Evolutionary conservation across 306 rosid genomes (phyloP).

Genomic region (Cicer chorassanicum): DNA sequence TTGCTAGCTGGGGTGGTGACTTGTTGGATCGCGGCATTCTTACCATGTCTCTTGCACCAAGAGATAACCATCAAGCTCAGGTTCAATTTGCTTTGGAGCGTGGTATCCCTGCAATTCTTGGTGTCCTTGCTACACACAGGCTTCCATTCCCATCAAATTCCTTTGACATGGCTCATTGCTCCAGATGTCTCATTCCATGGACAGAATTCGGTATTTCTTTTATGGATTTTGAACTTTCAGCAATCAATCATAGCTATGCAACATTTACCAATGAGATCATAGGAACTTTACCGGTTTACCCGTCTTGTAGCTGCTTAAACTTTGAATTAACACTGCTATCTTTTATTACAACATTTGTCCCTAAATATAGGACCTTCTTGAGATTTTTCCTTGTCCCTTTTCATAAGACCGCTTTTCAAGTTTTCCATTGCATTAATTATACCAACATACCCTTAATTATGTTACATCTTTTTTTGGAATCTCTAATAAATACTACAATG

Average conservation of each 20-base stretch:
- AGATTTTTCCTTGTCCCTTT: too few relatives aligned
- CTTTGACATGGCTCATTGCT: constrained; percentile 99
- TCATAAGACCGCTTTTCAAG: too few relatives aligned
- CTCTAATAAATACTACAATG: too few relatives aligned
- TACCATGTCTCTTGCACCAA: constrained; percentile 92
- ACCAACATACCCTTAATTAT: too few relatives aligned
- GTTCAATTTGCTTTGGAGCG: constrained; percentile 98
- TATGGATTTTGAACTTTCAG: constrained; percentile 15
- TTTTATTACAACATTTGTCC: neutral
- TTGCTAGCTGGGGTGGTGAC: constrained; percentile 99
- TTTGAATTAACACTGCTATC: neutral
- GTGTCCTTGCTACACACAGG: constrained; percentile 90
- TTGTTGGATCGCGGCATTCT: constrained; percentile 89
- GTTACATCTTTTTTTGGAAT: too few relatives aligned
- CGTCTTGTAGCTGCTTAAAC: constrained; percentile 25
- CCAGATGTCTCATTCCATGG: constrained; percentile 99
- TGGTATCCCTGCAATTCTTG: constrained; percentile 98
- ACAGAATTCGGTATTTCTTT: constrained; percentile 80
- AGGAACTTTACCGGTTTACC: constrained; percentile 30
- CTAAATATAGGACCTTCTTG: too few relatives aligned
- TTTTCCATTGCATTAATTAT: too few relatives aligned
- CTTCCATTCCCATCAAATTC: constrained; percentile 97
- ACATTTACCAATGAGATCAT: neutral
- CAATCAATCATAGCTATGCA: constrained; percentile 19
- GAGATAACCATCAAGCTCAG: constrained; percentile 99